These are phyloP conservation scores for Pleurotus sapidus DNA, from an alignment of 768 basidiomycete species.

Conservation along the genomic window DNA sequence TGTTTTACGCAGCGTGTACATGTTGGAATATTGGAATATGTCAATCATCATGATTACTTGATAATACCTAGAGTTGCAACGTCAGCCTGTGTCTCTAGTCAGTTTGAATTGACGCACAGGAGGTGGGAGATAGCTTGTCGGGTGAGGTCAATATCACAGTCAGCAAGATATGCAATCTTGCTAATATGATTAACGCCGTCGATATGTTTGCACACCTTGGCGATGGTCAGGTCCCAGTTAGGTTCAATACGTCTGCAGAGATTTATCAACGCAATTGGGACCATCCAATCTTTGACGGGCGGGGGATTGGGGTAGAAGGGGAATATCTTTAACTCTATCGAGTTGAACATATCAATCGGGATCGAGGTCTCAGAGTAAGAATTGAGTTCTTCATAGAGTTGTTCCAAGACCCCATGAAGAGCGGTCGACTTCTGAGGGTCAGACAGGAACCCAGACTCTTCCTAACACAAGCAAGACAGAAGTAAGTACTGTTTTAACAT, in stretches of 20 bases:
- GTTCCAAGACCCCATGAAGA: constrained; percentile 85
- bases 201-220: constrained; percentile 79
- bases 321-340: constrained; percentile 93
- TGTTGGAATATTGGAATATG: constrained; percentile 97
- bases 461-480: constrained; percentile 34
- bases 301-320: constrained; percentile 97
- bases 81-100: constrained; percentile 5
- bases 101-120: constrained; percentile 49
- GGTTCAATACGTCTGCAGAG: constrained; percentile 77
- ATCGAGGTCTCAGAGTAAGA: constrained; percentile 97
- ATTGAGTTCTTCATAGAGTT: constrained; percentile 95
- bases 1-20: constrained; percentile 88
- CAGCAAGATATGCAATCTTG: constrained; percentile 87
- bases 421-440: constrained; percentile 61
- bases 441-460: constrained; percentile 89
- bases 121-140: constrained; percentile 90
- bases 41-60: constrained; percentile 96
- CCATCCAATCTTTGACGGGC: constrained; percentile 90
- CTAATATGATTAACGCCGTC: constrained; percentile 92
- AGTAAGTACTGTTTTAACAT: neutral
- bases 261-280: constrained; percentile 87
- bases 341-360: constrained; percentile 86
- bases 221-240: constrained; percentile 96
- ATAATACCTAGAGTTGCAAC: constrained; percentile 64
- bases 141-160: constrained; percentile 80